These are phyloP conservation scores for Simplicillium aogashimaense DNA, from an alignment of 2,329 filamentous ascomycete genomes.

Conservation along the genomic window DNA sequence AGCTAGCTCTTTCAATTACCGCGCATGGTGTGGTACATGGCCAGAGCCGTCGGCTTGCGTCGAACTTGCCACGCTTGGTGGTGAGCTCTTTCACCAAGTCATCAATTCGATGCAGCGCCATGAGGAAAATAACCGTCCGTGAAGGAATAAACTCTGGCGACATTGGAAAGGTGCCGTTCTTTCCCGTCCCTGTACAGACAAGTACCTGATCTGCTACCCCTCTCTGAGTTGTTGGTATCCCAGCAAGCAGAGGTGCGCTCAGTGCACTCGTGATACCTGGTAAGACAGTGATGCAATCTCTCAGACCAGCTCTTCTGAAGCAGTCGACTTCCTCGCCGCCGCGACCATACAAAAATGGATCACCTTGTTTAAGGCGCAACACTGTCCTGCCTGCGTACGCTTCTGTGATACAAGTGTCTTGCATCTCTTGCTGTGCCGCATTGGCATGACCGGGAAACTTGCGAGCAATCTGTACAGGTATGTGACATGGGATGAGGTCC, in stretches of 20 bases:
- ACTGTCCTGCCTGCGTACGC: constrained; percentile 63
- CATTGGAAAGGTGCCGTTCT: constrained; percentile 72
- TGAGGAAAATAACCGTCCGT: constrained; percentile 85
- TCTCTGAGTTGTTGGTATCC: constrained; percentile 79
- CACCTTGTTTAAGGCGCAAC: constrained; percentile 86
- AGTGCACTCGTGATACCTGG: constrained; percentile 87
- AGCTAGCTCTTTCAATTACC: constrained; percentile 87
- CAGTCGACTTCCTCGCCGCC: constrained; percentile 87
- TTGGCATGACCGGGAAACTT: constrained; percentile 98
- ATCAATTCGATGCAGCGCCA: constrained; percentile 79
- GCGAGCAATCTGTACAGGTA: constrained; percentile 80
- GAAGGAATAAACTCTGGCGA: constrained; percentile 69
- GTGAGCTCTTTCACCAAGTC: constrained; percentile 66
- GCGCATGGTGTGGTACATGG: constrained; percentile 76
- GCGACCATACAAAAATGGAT: constrained; percentile 91
- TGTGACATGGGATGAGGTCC: constrained; percentile 80
- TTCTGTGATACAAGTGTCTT: constrained; percentile 64
- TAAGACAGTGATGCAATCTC: constrained; percentile 56
- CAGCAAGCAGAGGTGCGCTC: constrained; percentile 77
- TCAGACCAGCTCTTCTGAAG: constrained; percentile 63
- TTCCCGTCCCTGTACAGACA: constrained; percentile 87
- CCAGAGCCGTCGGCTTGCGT: constrained; percentile 43
- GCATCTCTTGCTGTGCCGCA: constrained; percentile 80
- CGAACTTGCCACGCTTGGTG: constrained; percentile 18
- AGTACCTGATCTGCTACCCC: constrained; percentile 86